Percentiles rank a stretch among this genome's conserved stretches.
phyloP scores from a whole-genome alignment of 1,139 yeast genomes.

The Saccharomyces pastorianus region DNA sequence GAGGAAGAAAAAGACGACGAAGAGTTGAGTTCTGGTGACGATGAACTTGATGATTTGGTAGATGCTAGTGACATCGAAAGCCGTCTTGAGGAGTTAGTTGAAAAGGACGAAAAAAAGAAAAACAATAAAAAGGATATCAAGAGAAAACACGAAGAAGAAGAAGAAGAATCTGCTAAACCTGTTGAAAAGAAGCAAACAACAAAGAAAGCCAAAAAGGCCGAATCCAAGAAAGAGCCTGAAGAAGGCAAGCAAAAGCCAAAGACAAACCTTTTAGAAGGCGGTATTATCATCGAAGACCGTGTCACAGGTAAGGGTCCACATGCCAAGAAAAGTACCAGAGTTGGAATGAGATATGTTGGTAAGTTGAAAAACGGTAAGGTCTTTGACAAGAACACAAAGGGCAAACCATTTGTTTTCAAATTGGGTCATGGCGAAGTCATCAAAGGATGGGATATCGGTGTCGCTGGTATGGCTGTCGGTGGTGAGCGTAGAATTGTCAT shows the following conservation, averaged over 20 bases:
- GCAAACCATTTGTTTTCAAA: constrained; percentile 87
- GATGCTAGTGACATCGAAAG: constrained; percentile 52
- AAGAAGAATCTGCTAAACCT: constrained; percentile 19
- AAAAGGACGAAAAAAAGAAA: constrained; percentile 35
- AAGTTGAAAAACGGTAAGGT: constrained; percentile 93
- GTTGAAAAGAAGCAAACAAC: constrained; percentile 39
- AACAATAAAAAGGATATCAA: not conserved
- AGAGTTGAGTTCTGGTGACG: constrained; percentile 91
- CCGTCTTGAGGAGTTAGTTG: constrained; percentile 31
- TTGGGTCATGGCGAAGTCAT: constrained; percentile 98
- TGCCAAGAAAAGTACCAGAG: constrained; percentile 84
- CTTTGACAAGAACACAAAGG: constrained; percentile 93
- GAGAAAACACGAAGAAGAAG: constrained; percentile 28
- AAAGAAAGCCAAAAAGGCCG: constrained; percentile 38
- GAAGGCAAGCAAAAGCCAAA: constrained; percentile 35
- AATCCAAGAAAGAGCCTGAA: constrained; percentile 11
- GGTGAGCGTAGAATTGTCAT: constrained; percentile 97
- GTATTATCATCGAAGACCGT: constrained; percentile 89
- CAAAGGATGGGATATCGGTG: constrained; percentile 97
- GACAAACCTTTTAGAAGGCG: constrained; percentile 81
- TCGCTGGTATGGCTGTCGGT: constrained; percentile 96
- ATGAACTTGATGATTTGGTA: constrained; percentile 51
- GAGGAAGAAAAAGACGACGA: constrained; percentile 40
- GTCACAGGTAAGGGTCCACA: constrained; percentile 77
- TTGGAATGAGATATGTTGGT: constrained; percentile 96